phyloP scores from a whole-genome alignment of 139 green algal genomes.

The Coelastrella sp. region DNA sequence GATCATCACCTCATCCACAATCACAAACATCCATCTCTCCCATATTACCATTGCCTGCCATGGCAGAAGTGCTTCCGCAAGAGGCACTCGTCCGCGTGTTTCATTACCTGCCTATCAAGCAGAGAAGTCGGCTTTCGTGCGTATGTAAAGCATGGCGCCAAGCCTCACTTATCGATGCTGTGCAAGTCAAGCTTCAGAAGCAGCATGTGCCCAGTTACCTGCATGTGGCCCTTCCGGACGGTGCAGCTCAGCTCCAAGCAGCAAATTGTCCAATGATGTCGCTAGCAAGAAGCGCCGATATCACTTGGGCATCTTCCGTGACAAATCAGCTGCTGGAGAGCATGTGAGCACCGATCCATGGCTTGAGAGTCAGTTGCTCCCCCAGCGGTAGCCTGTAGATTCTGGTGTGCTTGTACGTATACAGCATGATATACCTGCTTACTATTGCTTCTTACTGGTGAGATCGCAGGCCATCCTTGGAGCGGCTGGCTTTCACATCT shows the following conservation, averaged over 20 bases:
- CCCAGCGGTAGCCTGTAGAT: neutral
- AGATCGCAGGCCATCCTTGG: neutral
- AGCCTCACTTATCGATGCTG: slow-evolving; percentile 25
- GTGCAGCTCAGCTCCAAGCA: slow-evolving; percentile 18
- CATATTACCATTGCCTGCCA: neutral
- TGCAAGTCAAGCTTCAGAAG: slow-evolving; percentile 23
- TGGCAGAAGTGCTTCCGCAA: slow-evolving; percentile 31
- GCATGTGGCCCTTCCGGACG: slow-evolving; percentile 39
- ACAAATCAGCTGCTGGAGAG: slow-evolving; percentile 36
- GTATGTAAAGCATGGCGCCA: slow-evolving; percentile 17
- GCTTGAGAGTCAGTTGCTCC: neutral
- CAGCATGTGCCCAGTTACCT: slow-evolving; percentile 43
- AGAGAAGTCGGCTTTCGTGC: slow-evolving; percentile 18
- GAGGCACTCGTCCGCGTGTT: slow-evolving; percentile 41
- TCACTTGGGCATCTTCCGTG: slow-evolving; percentile 9
- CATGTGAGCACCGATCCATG: slow-evolving; percentile 1
- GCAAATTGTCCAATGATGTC: slow-evolving; percentile 36
- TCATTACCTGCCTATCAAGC: slow-evolving; percentile 41
- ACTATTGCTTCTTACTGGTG: too few species aligned
- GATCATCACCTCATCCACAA: neutral
- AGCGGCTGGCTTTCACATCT: slow-evolving; percentile 42
- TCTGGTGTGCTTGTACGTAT: too few species aligned
- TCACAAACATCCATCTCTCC: neutral
- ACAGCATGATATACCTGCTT: too few species aligned
- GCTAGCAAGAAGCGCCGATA: slow-evolving; percentile 34